A percentile compares a stretch with the other conserved stretches of the same genome.
Conservation (phyloP, 179 eudicot species). For the Silene coronaria region DNA sequence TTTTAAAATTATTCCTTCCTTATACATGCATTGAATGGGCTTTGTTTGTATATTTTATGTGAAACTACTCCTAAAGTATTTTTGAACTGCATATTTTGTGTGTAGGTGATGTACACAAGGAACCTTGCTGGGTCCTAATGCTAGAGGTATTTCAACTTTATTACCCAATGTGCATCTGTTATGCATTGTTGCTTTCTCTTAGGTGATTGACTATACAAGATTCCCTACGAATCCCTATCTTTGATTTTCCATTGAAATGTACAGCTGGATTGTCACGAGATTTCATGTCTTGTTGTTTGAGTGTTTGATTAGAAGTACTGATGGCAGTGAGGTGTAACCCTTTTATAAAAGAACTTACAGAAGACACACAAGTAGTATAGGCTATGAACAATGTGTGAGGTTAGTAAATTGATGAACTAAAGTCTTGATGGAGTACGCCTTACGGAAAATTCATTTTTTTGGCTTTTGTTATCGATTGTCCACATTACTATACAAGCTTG, state of each 20-base stretch:
- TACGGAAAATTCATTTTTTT: too few species aligned
- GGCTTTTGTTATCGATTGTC: too few species aligned
- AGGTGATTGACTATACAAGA: background rate
- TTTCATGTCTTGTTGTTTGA: background rate
- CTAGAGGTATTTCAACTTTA: constrained; percentile 57
- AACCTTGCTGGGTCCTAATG: constrained; percentile 98
- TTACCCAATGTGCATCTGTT: background rate
- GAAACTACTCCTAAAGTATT: background rate
- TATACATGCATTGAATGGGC: background rate
- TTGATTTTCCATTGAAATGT: background rate
- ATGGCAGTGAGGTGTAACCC: background rate
- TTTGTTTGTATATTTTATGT: background rate
- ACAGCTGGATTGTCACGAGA: background rate
- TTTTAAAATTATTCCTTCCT: background rate
- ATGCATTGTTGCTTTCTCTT: background rate
- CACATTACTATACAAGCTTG: too few species aligned
- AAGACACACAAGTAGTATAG: background rate
- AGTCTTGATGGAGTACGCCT: background rate
- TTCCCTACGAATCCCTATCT: background rate
- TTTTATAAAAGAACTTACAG: background rate
- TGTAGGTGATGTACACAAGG: constrained; percentile 57
- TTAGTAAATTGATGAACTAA: background rate
- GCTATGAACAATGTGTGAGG: background rate
- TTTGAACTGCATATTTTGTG: constrained; percentile 12
- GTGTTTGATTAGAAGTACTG: background rate